Base-by-base conservation (phyloP, 345 rosid species). In the Eucalyptus paniculata region DNA sequence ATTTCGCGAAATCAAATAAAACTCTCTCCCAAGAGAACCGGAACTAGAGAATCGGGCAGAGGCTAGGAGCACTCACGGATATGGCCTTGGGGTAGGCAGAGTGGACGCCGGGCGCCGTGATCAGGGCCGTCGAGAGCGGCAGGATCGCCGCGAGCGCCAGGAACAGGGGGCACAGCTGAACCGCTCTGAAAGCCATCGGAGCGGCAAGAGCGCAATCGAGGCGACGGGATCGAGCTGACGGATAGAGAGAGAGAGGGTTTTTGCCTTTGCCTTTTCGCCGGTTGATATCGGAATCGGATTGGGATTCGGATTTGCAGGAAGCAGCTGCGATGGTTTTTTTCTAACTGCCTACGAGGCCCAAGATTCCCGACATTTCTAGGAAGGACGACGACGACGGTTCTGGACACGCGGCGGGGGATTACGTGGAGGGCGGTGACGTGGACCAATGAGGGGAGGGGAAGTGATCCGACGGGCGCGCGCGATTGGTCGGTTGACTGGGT, bases 11-110 rank as follows among this genome's bases (percentile, higher is more conserved):
- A 53, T 7, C 4, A 19, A 53, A 1, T 3, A 30, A 51, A 51
- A 17, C 8, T 51, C 56, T 51, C 21, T 51, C 10, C 0, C 24
- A 19, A 53, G 24, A 19, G 26, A 44, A 13, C 34, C 26, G 6
- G 56, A 42, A 50, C 83, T 7, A 26, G 44, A 72, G 5, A 26
- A 51, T 18, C 37, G 69, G 77, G 32, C 14, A 60, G 1, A 34
- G 77, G 77, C 37, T 7, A 62, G 34, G 28, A 4, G 62, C 1
- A 89, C 95, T 92, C 88, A 97, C 99, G 40, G 95, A 93, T 88
- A 97, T 95, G 67, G 98, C 97, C 92, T 96, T 96, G 34, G 99
- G 98, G 91, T 91, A 91, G 32, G 92, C 91, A 50, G 91, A 90
- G 88, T 89, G 90, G 88, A 93, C 87, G 14, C 92, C 92, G 47